Evolutionary conservation across 257 asterid species (phyloP), one percentile per base, ranked within the genome.

Genomic region (Penstemon eatonii): DNA sequence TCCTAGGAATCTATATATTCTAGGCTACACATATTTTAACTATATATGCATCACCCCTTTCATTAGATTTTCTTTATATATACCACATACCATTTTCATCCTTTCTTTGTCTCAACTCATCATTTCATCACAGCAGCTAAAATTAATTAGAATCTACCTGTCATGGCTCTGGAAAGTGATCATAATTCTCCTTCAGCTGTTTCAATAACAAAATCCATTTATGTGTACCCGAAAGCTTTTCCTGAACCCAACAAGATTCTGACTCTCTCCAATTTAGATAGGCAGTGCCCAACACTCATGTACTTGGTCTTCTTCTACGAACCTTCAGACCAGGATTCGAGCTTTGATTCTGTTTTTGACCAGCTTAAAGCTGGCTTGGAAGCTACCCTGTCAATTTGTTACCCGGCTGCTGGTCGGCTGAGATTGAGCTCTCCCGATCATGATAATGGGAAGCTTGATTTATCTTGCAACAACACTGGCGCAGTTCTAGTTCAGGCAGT

Each of bases 201-300:
- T 52, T 43, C 71, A 19, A 63, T 75, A 11, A 75, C 70, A 9
- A 75, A 69, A 8, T 56, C 75, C 37, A 53, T 75, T 56, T 51
- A 64, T 6, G 80, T 75, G 13, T 44, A 60, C 64, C 70, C 80
- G 42, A 75, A 69, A 13, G 33, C 43, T 10, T 40, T 6, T 40
- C n/a, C 7, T 11, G 68, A 69, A 15, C 58, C 72, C 46, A 59
- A 55, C n/a, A 50, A 64, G 50, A 15, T 68, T 72, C 68, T 75
- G 11, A 38, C 41, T 19, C 56, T 75, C 13, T 75, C 80, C 3
- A 75, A 75, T 37, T 69, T 75, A 64, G 80, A 75, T 6, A 64
- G 76, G 45, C 80, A 75, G 38, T 75, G 75, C 13, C 80, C 80
- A 8, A 8, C 43, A 41, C 73, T 75, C 46, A 75, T 75, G 80